These are phyloP conservation scores for Monosporozyma servazzii DNA, from an alignment of 805 yeast genomes.

Conservation along the genomic window DNA sequence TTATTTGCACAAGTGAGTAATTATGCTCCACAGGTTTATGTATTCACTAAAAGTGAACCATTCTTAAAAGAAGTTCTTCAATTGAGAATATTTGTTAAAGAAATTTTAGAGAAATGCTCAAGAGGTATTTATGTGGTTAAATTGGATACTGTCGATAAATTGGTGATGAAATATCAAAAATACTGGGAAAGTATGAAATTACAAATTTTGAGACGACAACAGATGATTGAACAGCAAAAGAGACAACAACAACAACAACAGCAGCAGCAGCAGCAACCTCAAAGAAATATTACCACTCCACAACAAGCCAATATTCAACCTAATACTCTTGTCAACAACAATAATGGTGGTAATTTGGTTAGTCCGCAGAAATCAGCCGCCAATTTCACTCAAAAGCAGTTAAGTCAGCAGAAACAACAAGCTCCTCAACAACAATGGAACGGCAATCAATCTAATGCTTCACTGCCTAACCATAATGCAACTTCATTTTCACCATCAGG, in stretches of 20 bases:
- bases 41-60: constrained; percentile 62
- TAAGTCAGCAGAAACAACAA: constrained; percentile 18
- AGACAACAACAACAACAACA: constrained; percentile 9
- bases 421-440: constrained; percentile 12
- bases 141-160: constrained; percentile 61
- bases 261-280: background rate
- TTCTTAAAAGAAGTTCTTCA: constrained; percentile 72
- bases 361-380: constrained; percentile 17
- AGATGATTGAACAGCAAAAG: constrained; percentile 32
- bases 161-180: constrained; percentile 62
- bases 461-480: background rate
- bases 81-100: constrained; percentile 68
- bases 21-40: constrained; percentile 67
- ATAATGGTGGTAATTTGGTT: constrained; percentile 4
- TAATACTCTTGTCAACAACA: background rate
- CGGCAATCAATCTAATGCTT: background rate
- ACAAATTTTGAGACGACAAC: constrained; percentile 36
- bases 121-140: constrained; percentile 59
- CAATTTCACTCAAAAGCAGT: constrained; percentile 10
- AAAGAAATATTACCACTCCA: background rate
- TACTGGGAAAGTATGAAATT: constrained; percentile 69
- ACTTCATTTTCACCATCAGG: background rate
- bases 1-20: constrained; percentile 63
- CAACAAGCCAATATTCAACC: background rate
- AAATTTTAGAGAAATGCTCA: constrained; percentile 60